Conservation (phyloP, 179 eudicot species). For the Silene noctiflora region DNA sequence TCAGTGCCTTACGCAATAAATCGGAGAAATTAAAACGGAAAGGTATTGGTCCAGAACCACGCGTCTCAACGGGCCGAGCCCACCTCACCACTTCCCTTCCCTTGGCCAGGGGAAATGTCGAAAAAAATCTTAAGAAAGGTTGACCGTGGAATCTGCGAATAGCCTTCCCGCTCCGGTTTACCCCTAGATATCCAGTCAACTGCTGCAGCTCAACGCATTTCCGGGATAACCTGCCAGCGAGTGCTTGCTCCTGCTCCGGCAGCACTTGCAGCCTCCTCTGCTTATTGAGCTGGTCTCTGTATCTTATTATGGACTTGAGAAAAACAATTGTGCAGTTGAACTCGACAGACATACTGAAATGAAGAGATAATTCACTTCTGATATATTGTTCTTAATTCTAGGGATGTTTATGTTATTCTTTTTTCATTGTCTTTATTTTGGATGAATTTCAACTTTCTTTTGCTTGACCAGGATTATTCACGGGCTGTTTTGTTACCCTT, state of each 20-base stretch:
- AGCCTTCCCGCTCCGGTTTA: no score
- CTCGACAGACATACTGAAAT: not conserved
- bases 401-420: not conserved
- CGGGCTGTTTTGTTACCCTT: slow-evolving; percentile 83
- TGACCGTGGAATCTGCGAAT: no score
- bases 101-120: no score
- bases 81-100: no score
- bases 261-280: not conserved
- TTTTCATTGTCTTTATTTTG: not conserved
- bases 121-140: no score
- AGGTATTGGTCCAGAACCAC: no score
- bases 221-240: no score
- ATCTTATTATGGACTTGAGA: not conserved
- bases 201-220: no score
- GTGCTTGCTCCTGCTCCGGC: no score
- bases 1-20: not conserved
- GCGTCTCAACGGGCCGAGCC: no score
- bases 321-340: not conserved
- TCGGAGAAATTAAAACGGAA: no score
- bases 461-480: slow-evolving; percentile 64
- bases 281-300: not conserved
- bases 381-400: not conserved
- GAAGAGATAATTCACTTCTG: not conserved
- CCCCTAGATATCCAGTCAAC: no score
- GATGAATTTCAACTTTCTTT: slow-evolving; percentile 9